Base-by-base conservation (phyloP, 106 monocot genomes). In the Gastrodia elata region DNA sequence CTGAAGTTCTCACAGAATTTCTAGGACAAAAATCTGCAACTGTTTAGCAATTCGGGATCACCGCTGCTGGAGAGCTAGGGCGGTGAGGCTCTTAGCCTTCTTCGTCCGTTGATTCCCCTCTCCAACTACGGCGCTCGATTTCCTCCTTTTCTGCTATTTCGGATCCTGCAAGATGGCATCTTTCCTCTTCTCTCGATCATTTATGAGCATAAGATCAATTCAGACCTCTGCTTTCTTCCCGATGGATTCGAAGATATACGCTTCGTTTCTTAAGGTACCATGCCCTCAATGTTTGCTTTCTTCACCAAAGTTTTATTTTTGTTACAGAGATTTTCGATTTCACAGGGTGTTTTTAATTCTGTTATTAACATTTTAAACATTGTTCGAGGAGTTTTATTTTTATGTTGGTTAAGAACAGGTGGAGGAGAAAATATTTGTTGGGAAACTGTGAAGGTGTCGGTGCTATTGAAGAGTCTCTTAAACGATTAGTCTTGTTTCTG, bases 201-300 rank as follows among this genome's bases (percentile, higher is more conserved):
- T 84, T 73, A 65, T 64, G 1, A 78, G 76, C 15, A 39, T 80
- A 9, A 80, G 77, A 65, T 78, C 80, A 39, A 58, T 80, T 67
- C 59, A 76, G 5, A 38, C 77, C 2, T 72, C 80, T 27, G 5
- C 48, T 52, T 39, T 20, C 30, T 38, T 71, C 22, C 40, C 43
- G 68, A 41, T 73, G 56, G n/a, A 37, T 59, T 79, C 84, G 30
- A 67, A 71, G 41, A 22, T 13, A 5, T 67, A 18, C 67, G 38
- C 26, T 38, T 67, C 67, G 67, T n/a, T 67, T 20, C 7, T 20
- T 1, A 88, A 76, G 82, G 84, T 67, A 77, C 71, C 48, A 25
- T 55, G 6, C 67, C 8, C 38, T 35, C 32, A 35, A n/a, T n/a
- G n/a, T n/a, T n/a, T n/a, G n/a, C n/a, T n/a, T 42, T 0, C 2